phyloP scores from a whole-genome alignment of 2,329 filamentous ascomycete genomes.

The Fusarium circinatum region DNA sequence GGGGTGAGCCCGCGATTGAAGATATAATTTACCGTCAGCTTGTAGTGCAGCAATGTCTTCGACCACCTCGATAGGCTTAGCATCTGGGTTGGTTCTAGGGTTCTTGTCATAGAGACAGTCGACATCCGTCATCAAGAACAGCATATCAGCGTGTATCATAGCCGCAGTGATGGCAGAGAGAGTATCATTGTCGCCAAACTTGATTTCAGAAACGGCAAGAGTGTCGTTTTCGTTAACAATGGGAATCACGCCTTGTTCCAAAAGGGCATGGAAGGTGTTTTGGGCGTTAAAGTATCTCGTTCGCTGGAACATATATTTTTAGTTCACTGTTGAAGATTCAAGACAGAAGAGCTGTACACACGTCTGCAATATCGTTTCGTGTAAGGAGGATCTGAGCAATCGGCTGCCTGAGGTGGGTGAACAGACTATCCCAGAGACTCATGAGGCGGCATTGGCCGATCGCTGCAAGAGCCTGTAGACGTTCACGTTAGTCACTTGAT shows the following conservation, averaged over 20 bases:
- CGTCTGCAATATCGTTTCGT: slow-evolving; percentile 94
- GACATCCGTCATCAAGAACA: slow-evolving; percentile 99
- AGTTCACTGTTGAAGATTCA: not conserved
- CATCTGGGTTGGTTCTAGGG: slow-evolving; percentile 84
- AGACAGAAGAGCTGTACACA: slow-evolving; percentile 52
- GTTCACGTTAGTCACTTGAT: slow-evolving; percentile 16
- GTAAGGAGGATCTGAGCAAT: slow-evolving; percentile 95
- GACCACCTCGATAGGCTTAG: slow-evolving; percentile 89
- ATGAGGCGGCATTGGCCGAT: slow-evolving; percentile 97
- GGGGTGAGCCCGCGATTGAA: not conserved
- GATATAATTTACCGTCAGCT: slow-evolving; percentile 73
- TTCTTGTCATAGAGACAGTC: slow-evolving; percentile 98
- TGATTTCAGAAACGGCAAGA: slow-evolving; percentile 95
- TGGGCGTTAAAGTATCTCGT: slow-evolving; percentile 97
- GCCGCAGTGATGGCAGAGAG: slow-evolving; percentile 95
- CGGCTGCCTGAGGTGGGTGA: slow-evolving; percentile 86
- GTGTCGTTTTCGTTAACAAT: slow-evolving; percentile 99
- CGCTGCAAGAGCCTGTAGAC: slow-evolving; percentile 79
- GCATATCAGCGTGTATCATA: slow-evolving; percentile 95
- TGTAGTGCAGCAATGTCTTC: slow-evolving; percentile 85
- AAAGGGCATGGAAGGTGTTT: slow-evolving; percentile 89
- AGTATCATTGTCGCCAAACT: slow-evolving; percentile 99
- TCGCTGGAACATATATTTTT: slow-evolving; percentile 60
- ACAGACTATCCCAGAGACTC: slow-evolving; percentile 93
- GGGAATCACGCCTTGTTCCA: slow-evolving; percentile 95